Conservation (phyloP, 805 yeast genomes). For the Suhomyces xylopsoci region DNA sequence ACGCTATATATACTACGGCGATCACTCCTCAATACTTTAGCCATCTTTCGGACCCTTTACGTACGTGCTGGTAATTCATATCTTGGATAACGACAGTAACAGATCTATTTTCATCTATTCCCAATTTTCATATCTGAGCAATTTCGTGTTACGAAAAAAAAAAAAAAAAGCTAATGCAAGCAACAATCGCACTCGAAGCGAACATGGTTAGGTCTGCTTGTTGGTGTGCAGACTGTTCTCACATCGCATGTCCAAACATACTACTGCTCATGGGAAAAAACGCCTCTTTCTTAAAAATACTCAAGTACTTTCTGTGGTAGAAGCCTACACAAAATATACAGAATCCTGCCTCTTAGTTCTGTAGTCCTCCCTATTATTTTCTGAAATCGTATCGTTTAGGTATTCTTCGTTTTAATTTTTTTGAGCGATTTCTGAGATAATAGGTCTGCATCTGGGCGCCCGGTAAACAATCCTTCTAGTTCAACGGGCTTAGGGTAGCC, state of each 20-base stretch:
- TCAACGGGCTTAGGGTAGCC: neutral
- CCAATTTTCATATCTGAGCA: neutral
- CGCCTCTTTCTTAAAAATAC: neutral
- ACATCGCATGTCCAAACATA: neutral
- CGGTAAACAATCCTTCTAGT: neutral
- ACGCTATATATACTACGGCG: neutral
- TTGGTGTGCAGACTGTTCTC: neutral
- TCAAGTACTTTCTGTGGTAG: neutral
- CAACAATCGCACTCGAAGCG: neutral
- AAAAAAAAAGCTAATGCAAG: neutral
- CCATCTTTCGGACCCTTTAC: neutral
- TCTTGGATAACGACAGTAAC: neutral
- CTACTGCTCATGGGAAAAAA: neutral
- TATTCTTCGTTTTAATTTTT: neutral
- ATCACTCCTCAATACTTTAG: neutral
- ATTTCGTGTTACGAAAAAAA: neutral
- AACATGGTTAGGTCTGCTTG: neutral
- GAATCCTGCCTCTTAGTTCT: neutral
- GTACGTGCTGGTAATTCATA: neutral
- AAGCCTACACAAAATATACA: neutral
- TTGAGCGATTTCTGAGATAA: neutral
- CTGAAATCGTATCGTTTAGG: neutral
- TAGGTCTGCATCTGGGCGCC: neutral
- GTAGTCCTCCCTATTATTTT: neutral
- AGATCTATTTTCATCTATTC: neutral